Conservation (phyloP, 371 early-diverging fungal genomes). For the Batrachochytrium dendrobatidis region DNA sequence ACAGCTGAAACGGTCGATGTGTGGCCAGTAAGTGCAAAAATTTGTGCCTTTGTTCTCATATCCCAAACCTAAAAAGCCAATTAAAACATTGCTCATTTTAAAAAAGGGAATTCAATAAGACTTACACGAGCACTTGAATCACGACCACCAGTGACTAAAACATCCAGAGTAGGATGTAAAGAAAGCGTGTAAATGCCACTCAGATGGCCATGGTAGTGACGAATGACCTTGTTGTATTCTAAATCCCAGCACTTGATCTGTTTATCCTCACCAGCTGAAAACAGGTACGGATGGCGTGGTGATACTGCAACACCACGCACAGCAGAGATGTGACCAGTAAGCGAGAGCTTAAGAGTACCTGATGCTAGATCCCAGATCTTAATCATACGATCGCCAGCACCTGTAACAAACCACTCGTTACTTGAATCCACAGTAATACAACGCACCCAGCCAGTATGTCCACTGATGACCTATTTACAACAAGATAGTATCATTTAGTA, state of each 20-base stretch:
- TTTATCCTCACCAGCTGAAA: conserved; percentile 95
- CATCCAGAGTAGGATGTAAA: conserved; percentile 88
- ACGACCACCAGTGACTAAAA: conserved; percentile 89
- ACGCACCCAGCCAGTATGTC: conserved; percentile 96
- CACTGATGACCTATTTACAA: conserved; percentile 66
- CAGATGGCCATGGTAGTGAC: conserved; percentile 96
- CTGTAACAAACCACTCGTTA: conserved; percentile 97
- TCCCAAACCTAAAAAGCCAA: conserved; percentile 72
- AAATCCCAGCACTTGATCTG: conserved; percentile 98
- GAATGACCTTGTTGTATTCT: conserved; percentile 94
- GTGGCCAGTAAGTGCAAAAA: conserved; percentile 89
- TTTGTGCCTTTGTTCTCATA: conserved; percentile 89
- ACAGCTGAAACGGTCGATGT: conserved; percentile 76
- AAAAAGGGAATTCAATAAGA: background rate
- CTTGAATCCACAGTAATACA: conserved; percentile 86
- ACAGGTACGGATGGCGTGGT: conserved; percentile 89
- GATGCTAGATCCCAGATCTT: conserved; percentile 99
- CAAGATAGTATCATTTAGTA: background rate
- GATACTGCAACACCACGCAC: conserved; percentile 92
- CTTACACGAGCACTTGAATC: conserved; percentile 87
- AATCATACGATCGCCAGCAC: conserved; percentile 92
- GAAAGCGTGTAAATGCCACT: conserved; percentile 85
- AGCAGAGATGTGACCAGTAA: conserved; percentile 94
- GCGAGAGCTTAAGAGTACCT: conserved; percentile 85
- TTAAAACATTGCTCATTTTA: background rate